Percentiles rank a stretch among this genome's conserved stretches.
phyloP scores from a whole-genome alignment of 352 stramenopile genomes.

The Stramenopiles sp. region DNA sequence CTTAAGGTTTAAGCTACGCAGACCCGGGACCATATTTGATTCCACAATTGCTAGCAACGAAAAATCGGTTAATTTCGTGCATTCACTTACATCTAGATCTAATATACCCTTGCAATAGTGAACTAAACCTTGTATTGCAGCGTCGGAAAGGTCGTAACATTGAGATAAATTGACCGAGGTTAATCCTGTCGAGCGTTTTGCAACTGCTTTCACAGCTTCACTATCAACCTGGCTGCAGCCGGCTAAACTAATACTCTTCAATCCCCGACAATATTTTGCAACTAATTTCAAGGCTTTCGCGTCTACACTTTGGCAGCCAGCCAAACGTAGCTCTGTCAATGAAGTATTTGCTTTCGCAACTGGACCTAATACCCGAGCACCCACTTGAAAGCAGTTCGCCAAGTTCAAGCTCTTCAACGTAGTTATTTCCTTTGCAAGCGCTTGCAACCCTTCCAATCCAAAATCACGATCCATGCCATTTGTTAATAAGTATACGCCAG shows the following conservation, averaged over 20 bases:
- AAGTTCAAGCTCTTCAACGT: slow-evolving; percentile 33
- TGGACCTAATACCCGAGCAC: slow-evolving; percentile 46
- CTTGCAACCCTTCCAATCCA: slow-evolving; percentile 65
- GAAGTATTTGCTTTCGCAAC: slow-evolving; percentile 36
- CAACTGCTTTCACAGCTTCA: slow-evolving; percentile 15
- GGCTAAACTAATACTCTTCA: slow-evolving; percentile 11
- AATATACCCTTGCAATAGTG: slow-evolving; percentile 24
- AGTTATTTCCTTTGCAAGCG: slow-evolving; percentile 33
- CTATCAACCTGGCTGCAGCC: not conserved
- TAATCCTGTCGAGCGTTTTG: slow-evolving; percentile 22
- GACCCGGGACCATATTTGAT: slow-evolving; percentile 22
- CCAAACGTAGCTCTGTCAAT: slow-evolving; percentile 46
- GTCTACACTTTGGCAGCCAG: slow-evolving; percentile 53
- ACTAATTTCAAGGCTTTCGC: slow-evolving; percentile 39
- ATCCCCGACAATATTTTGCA: slow-evolving; percentile 26
- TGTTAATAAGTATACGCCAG: slow-evolving; percentile 60
- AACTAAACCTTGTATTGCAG: slow-evolving; percentile 26
- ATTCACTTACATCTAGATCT: slow-evolving; percentile 31
- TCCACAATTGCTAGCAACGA: slow-evolving; percentile 48
- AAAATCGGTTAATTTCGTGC: slow-evolving; percentile 44
- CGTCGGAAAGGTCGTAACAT: slow-evolving; percentile 28
- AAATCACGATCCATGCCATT: slow-evolving; percentile 73
- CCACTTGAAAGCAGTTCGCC: slow-evolving; percentile 51
- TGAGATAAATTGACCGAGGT: slow-evolving; percentile 27
- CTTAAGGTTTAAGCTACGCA: slow-evolving; percentile 45